Percentiles rank a stretch among this genome's conserved stretches.
These are phyloP conservation scores for Pharus latifolius DNA, from an alignment of 176 grass and related monocot species.

Conservation along the genomic window DNA sequence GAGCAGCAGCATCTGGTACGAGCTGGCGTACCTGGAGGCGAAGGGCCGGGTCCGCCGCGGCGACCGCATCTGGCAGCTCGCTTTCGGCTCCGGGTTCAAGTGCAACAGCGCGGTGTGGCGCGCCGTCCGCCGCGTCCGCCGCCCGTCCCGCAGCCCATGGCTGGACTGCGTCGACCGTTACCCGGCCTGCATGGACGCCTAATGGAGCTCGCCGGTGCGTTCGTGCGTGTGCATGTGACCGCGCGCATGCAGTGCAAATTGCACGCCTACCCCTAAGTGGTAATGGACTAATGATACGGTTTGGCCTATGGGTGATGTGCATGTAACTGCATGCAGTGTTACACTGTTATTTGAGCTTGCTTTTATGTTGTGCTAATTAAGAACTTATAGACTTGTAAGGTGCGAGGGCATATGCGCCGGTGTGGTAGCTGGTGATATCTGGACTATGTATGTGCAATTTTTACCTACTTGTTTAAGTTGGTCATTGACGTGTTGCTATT, in stretches of 20 bases:
- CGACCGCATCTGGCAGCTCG: slow-evolving; percentile 98
- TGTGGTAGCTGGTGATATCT: not conserved
- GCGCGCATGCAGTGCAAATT: not conserved
- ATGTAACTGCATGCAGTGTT: not conserved
- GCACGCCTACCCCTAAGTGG: not conserved
- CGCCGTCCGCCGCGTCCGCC: slow-evolving; percentile 58
- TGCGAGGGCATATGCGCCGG: not conserved
- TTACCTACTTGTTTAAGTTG: not conserved
- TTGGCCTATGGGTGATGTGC: too few species aligned
- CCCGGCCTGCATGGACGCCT: slow-evolving; percentile 35
- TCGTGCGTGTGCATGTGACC: too few species aligned
- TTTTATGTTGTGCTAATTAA: slow-evolving; percentile 4
- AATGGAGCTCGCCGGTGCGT: not conserved
- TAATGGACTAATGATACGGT: not conserved
- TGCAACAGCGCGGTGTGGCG: slow-evolving; percentile 98
- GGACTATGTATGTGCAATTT: not conserved
- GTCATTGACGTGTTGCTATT: not conserved
- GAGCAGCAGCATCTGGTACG: slow-evolving; percentile 97
- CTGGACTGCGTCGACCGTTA: slow-evolving; percentile 72
- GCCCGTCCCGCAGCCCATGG: slow-evolving; percentile 70
- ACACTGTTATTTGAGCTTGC: not conserved
- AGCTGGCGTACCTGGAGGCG: slow-evolving; percentile 87
- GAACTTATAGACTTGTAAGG: not conserved
- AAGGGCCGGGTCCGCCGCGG: slow-evolving; percentile 75
- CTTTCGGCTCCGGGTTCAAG: slow-evolving; percentile 98